Conservation (phyloP, 768 basidiomycete species). For the Lactifluus subvellereus region DNA sequence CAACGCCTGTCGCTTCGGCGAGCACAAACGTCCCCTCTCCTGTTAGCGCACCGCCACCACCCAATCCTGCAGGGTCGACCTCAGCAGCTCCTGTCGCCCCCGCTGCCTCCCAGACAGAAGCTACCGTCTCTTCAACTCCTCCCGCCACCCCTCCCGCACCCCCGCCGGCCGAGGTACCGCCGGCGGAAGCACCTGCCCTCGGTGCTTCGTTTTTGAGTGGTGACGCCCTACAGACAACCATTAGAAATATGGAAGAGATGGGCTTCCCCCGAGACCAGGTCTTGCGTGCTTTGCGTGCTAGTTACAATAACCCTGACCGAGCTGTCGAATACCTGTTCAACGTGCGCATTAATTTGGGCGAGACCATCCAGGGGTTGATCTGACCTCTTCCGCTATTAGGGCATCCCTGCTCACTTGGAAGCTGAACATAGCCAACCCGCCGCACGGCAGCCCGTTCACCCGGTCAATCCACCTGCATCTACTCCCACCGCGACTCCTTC, state of each 20-base stretch:
- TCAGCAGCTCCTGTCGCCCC: slow-evolving; percentile 34
- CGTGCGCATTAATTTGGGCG: slow-evolving; percentile 42
- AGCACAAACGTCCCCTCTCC: slow-evolving; percentile 31
- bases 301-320: slow-evolving; percentile 95
- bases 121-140: slow-evolving; percentile 31
- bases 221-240: slow-evolving; percentile 63
- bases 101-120: slow-evolving; percentile 32
- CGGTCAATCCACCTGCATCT: slow-evolving; percentile 24
- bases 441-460: slow-evolving; percentile 30
- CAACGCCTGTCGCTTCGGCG: slow-evolving; percentile 36
- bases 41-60: slow-evolving; percentile 26
- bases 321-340: slow-evolving; percentile 98
- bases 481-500: slow-evolving; percentile 33
- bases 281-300: slow-evolving; percentile 78
- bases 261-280: slow-evolving; percentile 87
- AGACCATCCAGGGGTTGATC: slow-evolving; percentile 7
- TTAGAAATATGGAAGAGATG: slow-evolving; percentile 88
- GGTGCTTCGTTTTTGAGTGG: slow-evolving; percentile 74
- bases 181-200: slow-evolving; percentile 29
- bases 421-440: slow-evolving; percentile 41
- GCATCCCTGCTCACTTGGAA: slow-evolving; percentile 69
- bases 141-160: slow-evolving; percentile 31
- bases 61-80: slow-evolving; percentile 29
- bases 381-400: slow-evolving; percentile 39
- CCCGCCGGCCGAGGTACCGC: slow-evolving; percentile 22